Base-by-base conservation (phyloP, 768 basidiomycete species). In the Xanthoconium stramineum region DNA sequence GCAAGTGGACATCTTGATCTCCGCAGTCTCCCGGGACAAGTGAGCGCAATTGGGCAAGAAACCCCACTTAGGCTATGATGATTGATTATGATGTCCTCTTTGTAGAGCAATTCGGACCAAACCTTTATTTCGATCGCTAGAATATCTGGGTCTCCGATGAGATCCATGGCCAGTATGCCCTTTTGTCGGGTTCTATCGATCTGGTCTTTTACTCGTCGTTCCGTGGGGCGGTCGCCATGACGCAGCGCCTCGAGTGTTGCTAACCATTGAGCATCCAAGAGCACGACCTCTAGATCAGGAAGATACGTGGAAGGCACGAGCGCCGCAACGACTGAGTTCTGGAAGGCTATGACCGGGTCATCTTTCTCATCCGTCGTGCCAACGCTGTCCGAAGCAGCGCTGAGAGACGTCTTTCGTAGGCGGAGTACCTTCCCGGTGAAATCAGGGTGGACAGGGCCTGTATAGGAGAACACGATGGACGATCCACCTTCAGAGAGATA, bases 401-500 rank as follows among this genome's bases (percentile, higher is more conserved):
- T 13, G 45, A 66, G 63, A 8, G 64, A 50, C 15, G 69, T 61
- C 70, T 98, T 98, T 53, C 88, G 81, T 52, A 98, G 74, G 11
- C 95, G 83, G 28, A 98, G 77, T 1, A 91, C 88, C 39, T 75
- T 90, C 11, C 83, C 83, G 49, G 79, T 70, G 67, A 87, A 88
- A 9, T 69, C 55, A 3, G 79, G 69, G 59, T 82, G 70, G 8
- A 66, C 47, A 19, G 81, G 76, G 0, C 94, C 91, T 11, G 65
- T 61, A 66, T 95, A 96, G 9, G 89, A 84, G 71, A 94, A 91
- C 15, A 98, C 92, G 61, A 93, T 83, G 7, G 91, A 89, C 19
- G 92, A 89, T 19, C 90, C 92, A n/a, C 96, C 96, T 75, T 98
- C 96, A 0, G 92, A 86, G 20, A 93, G 74, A 67, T 98, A 98